Evolutionary conservation across 345 rosid species (phyloP).

Genomic region (Syzygium aromaticum): DNA sequence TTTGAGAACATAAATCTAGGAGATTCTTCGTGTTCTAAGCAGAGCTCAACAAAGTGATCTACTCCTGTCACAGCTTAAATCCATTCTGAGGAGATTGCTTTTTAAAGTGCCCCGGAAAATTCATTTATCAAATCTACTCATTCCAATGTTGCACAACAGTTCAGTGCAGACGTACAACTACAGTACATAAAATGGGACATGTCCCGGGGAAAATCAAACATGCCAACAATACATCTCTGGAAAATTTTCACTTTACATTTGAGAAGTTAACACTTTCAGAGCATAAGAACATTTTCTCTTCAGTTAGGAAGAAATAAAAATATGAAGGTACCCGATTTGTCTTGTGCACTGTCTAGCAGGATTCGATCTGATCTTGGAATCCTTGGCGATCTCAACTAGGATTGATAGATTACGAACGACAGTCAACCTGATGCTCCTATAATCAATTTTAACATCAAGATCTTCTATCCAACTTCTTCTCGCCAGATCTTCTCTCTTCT

Average conservation of each 20-base stretch:
- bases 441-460: conserved; percentile 23
- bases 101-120: not conserved
- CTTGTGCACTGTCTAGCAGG: not conserved
- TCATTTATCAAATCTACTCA: not conserved
- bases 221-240: not conserved
- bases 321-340: not conserved
- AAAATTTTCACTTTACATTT: not conserved
- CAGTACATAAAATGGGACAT: not conserved
- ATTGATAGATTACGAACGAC: not conserved
- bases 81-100: too few species aligned
- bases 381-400: not conserved
- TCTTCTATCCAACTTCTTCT: conserved; percentile 66
- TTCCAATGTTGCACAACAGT: not conserved
- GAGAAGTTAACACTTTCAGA: not conserved
- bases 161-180: not conserved
- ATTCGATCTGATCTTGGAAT: not conserved
- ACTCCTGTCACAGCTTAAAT: not conserved
- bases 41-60: not conserved
- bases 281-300: not conserved
- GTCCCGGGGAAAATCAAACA: not conserved
- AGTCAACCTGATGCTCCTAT: not conserved
- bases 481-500: conserved; percentile 69
- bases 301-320: not conserved
- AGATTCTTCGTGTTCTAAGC: not conserved
- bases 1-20: not conserved